A percentile compares a stretch with the other conserved stretches of the same genome.
Conservation (phyloP, 108 stramenopile genomes). For the Discostella pseudostelligera region DNA sequence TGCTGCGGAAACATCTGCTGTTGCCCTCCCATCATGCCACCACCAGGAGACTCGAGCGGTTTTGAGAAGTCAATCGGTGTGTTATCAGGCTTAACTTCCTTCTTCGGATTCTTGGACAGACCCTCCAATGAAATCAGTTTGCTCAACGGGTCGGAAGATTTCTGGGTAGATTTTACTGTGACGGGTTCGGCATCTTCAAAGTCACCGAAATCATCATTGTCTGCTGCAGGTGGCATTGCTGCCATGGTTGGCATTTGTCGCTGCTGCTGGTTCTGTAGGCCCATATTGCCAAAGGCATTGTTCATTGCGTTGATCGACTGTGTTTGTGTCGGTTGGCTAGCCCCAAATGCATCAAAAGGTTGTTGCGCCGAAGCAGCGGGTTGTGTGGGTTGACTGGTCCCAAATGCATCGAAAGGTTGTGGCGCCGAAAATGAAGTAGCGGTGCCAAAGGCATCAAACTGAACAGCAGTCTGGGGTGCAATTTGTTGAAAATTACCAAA, state of each 20-base stretch:
- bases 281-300: slow-evolving; percentile 50
- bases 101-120: slow-evolving; percentile 67
- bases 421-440: slow-evolving; percentile 18
- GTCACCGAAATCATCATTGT: slow-evolving; percentile 70
- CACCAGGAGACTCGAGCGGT: background rate
- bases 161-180: slow-evolving; percentile 31
- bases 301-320: slow-evolving; percentile 42
- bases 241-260: slow-evolving; percentile 1
- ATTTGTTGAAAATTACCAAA: slow-evolving; percentile 51
- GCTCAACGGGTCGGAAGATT: slow-evolving; percentile 68
- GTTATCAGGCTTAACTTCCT: slow-evolving; percentile 41
- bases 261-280: slow-evolving; percentile 11
- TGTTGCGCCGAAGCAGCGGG: slow-evolving; percentile 13
- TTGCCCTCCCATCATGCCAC: background rate
- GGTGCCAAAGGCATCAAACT: slow-evolving; percentile 62
- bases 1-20: slow-evolving; percentile 23
- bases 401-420: slow-evolving; percentile 70
- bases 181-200: slow-evolving; percentile 58
- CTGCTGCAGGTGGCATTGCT: slow-evolving; percentile 33
- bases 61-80: slow-evolving; percentile 22
- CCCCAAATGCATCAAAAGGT: slow-evolving; percentile 30
- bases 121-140: slow-evolving; percentile 78
- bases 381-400: too few species aligned
- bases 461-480: slow-evolving; percentile 32
- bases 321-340: slow-evolving; percentile 27